These are phyloP conservation scores for Metschnikowia matae DNA, from an alignment of 805 yeast species.

Conservation along the genomic window DNA sequence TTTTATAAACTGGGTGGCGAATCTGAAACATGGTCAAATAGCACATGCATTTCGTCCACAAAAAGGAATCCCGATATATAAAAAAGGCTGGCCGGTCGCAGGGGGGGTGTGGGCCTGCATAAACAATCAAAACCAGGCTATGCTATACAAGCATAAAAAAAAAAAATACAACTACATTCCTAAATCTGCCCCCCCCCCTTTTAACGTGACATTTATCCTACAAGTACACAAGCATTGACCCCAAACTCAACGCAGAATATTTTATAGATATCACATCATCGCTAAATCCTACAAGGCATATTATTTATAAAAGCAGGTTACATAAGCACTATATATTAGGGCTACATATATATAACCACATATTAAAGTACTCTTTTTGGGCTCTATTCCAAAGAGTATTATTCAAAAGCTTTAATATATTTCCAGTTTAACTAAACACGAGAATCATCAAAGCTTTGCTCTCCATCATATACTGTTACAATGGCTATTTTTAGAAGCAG, in stretches of 20 bases:
- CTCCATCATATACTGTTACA: background rate
- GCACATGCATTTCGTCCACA: background rate
- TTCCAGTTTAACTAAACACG: background rate
- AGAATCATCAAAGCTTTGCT: too few species aligned
- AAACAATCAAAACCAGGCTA: background rate
- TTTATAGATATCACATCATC: background rate
- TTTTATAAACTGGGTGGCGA: background rate
- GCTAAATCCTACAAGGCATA: too few species aligned
- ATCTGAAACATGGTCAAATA: background rate
- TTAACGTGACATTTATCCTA: too few species aligned
- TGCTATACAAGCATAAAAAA: slow-evolving; percentile 1
- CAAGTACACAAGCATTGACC: too few species aligned
- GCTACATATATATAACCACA: too few species aligned
- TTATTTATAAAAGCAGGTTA: too few species aligned
- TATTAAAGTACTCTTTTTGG: too few species aligned
- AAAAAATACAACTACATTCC: background rate
- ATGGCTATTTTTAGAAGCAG: slow-evolving; percentile 22
- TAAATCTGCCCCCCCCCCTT: too few species aligned
- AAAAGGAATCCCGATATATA: background rate
- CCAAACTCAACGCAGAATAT: too few species aligned
- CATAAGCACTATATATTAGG: too few species aligned
- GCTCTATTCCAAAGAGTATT: too few species aligned
- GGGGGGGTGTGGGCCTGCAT: background rate
- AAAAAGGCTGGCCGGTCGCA: slow-evolving; percentile 1
- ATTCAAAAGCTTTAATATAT: too few species aligned